phyloP scores from a whole-genome alignment of 306 rosid species.

The Casuarina glauca region DNA sequence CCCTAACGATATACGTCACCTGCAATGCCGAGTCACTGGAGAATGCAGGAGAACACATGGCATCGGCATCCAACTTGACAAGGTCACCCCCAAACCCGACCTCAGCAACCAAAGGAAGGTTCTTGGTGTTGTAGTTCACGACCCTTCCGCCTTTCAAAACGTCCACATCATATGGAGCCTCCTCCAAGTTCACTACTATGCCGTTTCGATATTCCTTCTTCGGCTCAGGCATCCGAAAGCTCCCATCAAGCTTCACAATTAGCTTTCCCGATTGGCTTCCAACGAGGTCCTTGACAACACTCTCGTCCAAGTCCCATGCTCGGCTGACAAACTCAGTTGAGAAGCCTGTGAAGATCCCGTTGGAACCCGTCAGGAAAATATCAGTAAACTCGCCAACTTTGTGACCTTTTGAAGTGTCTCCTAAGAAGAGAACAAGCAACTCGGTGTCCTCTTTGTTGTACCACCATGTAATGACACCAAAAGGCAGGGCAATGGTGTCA shows the following conservation, averaged over 20 bases:
- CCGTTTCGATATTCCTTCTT: slow-evolving; percentile 56
- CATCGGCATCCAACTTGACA: slow-evolving; percentile 66
- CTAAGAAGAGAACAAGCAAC: slow-evolving; percentile 46
- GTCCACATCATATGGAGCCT: slow-evolving; percentile 72
- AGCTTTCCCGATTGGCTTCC: slow-evolving; percentile 43
- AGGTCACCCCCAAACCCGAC: slow-evolving; percentile 74
- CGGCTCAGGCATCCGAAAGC: slow-evolving; percentile 45
- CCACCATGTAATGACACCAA: slow-evolving; percentile 67
- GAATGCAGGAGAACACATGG: slow-evolving; percentile 79
- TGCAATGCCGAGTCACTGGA: slow-evolving; percentile 76
- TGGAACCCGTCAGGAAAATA: slow-evolving; percentile 40
- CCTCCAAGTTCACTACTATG: slow-evolving; percentile 63
- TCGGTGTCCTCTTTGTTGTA: slow-evolving; percentile 52
- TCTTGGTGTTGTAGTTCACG: slow-evolving; percentile 67
- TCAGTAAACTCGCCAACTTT: slow-evolving; percentile 45
- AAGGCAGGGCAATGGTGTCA: slow-evolving; percentile 82
- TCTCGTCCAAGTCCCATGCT: slow-evolving; percentile 53
- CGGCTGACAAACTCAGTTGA: slow-evolving; percentile 46
- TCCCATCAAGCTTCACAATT: slow-evolving; percentile 1
- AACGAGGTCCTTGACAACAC: slow-evolving; percentile 46
- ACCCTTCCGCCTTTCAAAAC: slow-evolving; percentile 70
- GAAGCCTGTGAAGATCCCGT: slow-evolving; percentile 50
- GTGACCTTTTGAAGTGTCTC: slow-evolving; percentile 50
- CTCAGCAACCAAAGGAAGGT: slow-evolving; percentile 74
- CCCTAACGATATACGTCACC: slow-evolving; percentile 71